Conservation (phyloP, 176 grass and related monocot species). For the Hordeum vulgare region MorexV3_pseudomolecules_assembly NC_058524.1:175528604-175529103, state of each 20-base stretch:
- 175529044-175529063: too few relatives aligned
- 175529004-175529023: too few relatives aligned
- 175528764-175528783: neutral
- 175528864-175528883: conserved; percentile 25
- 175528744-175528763: conserved; percentile 17
- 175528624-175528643: conserved; percentile 43
- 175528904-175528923: conserved; percentile 31
- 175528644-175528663: conserved; percentile 30
- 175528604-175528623: conserved; percentile 39
- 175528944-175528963: conserved; percentile 29
- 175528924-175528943: conserved; percentile 24
- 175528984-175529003: neutral
- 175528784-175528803: too few relatives aligned
- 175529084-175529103: too few relatives aligned
- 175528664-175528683: conserved; percentile 39
- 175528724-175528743: conserved; percentile 43
- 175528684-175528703: conserved; percentile 39
- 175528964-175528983: neutral
- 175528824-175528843: neutral
- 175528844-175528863: conserved; percentile 35
- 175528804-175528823: too few relatives aligned
- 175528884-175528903: conserved; percentile 35
- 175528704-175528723: conserved; percentile 47
- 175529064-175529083: too few relatives aligned
- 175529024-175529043: too few relatives aligned